Evolutionary conservation across 176 grass and related monocot genomes (phyloP).

Genomic region (Panicum miliaceum): DNA sequence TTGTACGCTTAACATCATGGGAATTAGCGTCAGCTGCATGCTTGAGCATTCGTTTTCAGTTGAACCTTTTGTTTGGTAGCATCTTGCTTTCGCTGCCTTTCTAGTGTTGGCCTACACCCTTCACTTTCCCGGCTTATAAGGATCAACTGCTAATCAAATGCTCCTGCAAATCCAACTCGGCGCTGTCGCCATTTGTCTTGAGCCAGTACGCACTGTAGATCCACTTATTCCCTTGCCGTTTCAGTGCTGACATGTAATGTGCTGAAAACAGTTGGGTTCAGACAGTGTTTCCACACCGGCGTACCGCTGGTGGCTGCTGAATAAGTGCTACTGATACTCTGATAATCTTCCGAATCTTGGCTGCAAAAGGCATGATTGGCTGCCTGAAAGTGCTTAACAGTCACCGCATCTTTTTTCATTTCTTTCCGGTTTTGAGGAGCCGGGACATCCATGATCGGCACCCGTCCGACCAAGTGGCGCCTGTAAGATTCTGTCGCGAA

Average conservation of each 20-base stretch:
- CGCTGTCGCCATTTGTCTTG: constrained; percentile 1
- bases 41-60: constrained; percentile 14
- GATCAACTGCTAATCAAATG: constrained; percentile 32
- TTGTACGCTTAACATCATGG: constrained; percentile 8
- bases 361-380: neutral
- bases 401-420: neutral
- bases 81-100: constrained; percentile 50
- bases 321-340: neutral
- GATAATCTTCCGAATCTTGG: neutral
- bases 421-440: neutral
- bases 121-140: constrained; percentile 51
- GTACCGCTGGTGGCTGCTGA: neutral
- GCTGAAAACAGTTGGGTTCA: neutral
- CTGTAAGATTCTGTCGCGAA: constrained; percentile 47
- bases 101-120: constrained; percentile 33
- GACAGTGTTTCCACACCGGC: neutral
- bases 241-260: neutral
- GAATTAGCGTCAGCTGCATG: constrained; percentile 24
- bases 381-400: neutral
- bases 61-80: constrained; percentile 40
- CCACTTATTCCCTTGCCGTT: neutral
- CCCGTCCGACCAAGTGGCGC: constrained; percentile 25
- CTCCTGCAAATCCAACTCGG: neutral
- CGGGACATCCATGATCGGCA: neutral
- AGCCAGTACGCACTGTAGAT: neutral